Evolutionary conservation across 257 asterid genomes (phyloP), one percentile per base, ranked within the genome.

Genomic region (Anisodus acutangulus): DNA sequence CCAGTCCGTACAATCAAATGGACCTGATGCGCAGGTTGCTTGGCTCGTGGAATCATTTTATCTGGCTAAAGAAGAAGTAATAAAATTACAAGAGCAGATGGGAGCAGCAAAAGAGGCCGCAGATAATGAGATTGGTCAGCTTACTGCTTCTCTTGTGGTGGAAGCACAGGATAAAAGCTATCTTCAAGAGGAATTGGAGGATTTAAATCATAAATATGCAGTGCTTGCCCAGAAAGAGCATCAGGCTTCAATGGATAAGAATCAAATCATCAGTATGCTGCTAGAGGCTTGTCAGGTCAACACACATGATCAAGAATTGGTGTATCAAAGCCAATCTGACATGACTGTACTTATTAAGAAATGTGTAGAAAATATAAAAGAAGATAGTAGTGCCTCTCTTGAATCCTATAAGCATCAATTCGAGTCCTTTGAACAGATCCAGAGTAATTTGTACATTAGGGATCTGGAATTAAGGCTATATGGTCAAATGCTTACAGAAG

Each of bases 211-310:
- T n/a, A 83, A 87, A 78, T 90, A 89, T 86, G 93, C 89, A 84
- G 91, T 74, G 83, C 81, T 88, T 83, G 72, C 88, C 82, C 87
- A 86, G 85, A 91, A 88, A 86, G 93, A 93, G 82, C 47, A 84
- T 83, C 85, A 71, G 41, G 72, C 78, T 80, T 89, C 90, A 76
- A 3, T 84, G 85, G 98, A 93, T 88, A 93, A 90, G 89, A 94
- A 88, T 86, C 86, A 83, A 84, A 86, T 92, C 19, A 78, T 97
- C 83, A 86, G 54, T 84, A 79, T 81, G 90, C 88, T 97, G 86
- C 90, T 93, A 45, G 91, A 93, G 89, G 97, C 95, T 87, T 91
- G 96, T 86, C 95, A 97, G 79, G 84, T 91, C 76, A 79, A 91
- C 87, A 78, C 86, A 31, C 88, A 87, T 78, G 81, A 55, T 83